Base-by-base conservation (phyloP, 306 rosid species). In the Malus fusca region DNA sequence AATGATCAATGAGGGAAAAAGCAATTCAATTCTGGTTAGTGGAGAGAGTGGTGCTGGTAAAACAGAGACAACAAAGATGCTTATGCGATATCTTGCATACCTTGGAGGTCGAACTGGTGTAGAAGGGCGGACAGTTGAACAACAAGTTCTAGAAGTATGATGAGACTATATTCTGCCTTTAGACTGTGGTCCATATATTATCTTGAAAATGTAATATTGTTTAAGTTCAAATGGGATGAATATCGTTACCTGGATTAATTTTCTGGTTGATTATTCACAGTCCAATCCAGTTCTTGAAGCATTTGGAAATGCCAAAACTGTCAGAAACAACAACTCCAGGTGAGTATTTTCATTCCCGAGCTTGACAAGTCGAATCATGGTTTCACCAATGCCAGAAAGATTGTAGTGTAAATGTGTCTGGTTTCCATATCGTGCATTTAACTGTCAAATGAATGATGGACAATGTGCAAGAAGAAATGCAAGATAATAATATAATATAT, bases 31-130 rank as follows among this genome's bases (percentile, higher is more conserved):
- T 77, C 85, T 96, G 78, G 99, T 96, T 37, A 96, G 99, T 25
- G 99, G 99, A 80, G 99, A 96, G 85, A 96, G 99, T 85, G 99
- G 99, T 64, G 99, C 99, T 81, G 99, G 99, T 83, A 96, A 96
- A 88, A 96, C 99, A 64, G 99, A 96, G 88, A 96, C 99, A 61
- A 96, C 99, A 76, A 96, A 96, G 84, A 96, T 96, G 99, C 98
- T 96, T 63, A 96, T 96, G 99, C 87, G 94, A 25, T 96, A 96
- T 87, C 99, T 96, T 83, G 99, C 99, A 22, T 85, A 90, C 84
- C 97, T 96, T 55, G 99, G 99, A 44, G 99, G 99, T 53, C 98
- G 99, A 68, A 90, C 97, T 81, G 99, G 99, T 74, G 99, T 96
- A 72, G 99, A 96, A 91, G 99, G 99, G 70, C 85, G 99, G 40